These are phyloP conservation scores for Lasiosphaeriaceae sp. DNA, from an alignment of 495 filamentous ascomycete species.

Conservation along the genomic window DNA sequence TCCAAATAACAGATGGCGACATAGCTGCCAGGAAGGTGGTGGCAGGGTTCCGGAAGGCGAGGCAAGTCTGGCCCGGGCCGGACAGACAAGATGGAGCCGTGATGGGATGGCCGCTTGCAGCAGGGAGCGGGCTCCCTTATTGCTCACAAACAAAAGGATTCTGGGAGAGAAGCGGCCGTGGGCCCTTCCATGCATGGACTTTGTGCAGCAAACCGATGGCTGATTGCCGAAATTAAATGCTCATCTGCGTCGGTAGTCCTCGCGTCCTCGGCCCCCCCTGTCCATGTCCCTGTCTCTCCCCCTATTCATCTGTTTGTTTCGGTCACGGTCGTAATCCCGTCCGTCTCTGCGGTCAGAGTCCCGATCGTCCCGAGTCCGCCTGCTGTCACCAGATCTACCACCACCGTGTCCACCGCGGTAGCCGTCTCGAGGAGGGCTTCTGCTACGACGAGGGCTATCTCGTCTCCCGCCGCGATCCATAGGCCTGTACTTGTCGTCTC, in stretches of 20 bases:
- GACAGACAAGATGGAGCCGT: no score
- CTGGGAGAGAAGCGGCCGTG: background rate
- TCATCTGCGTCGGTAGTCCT: constrained; percentile 19
- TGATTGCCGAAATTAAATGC: background rate
- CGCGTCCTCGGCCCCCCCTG: constrained; percentile 10
- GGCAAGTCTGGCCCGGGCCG: background rate
- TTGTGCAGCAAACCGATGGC: constrained; percentile 2
- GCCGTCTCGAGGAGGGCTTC: constrained; percentile 35
- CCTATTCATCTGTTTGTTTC: constrained; percentile 8
- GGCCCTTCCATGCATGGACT: background rate
- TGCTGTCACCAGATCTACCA: constrained; percentile 10
- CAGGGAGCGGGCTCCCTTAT: no score
- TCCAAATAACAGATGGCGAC: no score
- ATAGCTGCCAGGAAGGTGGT: no score
- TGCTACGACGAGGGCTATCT: constrained; percentile 29
- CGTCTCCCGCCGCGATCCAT: constrained; percentile 16
- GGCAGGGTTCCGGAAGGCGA: background rate
- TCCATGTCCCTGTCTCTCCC: background rate
- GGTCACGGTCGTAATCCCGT: constrained; percentile 19
- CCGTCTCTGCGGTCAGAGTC: constrained; percentile 19
- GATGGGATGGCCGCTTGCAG: no score
- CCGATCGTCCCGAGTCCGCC: constrained; percentile 21
- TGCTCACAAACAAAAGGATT: background rate
- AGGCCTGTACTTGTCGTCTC: constrained; percentile 5
- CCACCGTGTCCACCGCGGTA: constrained; percentile 22